Evolutionary conservation across 2,329 filamentous ascomycete species (phyloP), one percentile per base, ranked within the genome.

Genomic region (Simplicillium sp.): DNA sequence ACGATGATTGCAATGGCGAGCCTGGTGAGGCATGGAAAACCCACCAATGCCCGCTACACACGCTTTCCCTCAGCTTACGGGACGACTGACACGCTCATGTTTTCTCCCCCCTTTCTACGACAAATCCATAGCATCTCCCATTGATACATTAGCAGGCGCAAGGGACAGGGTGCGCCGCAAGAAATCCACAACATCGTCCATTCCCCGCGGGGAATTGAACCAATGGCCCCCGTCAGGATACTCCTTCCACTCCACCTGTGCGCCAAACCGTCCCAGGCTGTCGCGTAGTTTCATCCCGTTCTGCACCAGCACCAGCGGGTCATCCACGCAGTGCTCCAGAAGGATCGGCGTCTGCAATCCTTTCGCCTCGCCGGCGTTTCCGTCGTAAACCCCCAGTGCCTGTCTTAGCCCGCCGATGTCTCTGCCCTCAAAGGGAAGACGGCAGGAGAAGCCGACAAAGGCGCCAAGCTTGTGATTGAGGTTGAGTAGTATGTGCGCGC

Each of bases 301-400:
- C 13, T 53, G 46, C 1, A 70, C 46, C 41, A 57, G 47, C 1
- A 71, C 62, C 7, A 66, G 45, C 2, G 60, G 57, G 44, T 72
- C 68, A 36, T 72, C 62, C 2, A 49, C 44, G 38, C 65, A 70
- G 45, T 73, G 68, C 38, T 67, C 58, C 2, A 72, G 50, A 38
- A 73, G 54, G 7, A 67, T 49, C 1, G 67, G 68, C 37, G 67
- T 71, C 11, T 59, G 56, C 16, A 50, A 46, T n/a, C 70, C n/a
- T 2, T 64, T 51, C 9, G 52, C 48, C 37, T 60, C 47, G 33
- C 57, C 48, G 7, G 33, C 46, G 0, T 55, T 48, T 1, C 37
- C 47, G 14, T 44, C 47, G 2, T 51, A 46, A 17, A 65, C 37
- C 3, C 46, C 49, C 4, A 70, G 46, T 1, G 59, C 42, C 29